Base-by-base conservation (phyloP, 23 red algal genomes). In the Cyanidiococcus yangmingshanensis region DNA sequence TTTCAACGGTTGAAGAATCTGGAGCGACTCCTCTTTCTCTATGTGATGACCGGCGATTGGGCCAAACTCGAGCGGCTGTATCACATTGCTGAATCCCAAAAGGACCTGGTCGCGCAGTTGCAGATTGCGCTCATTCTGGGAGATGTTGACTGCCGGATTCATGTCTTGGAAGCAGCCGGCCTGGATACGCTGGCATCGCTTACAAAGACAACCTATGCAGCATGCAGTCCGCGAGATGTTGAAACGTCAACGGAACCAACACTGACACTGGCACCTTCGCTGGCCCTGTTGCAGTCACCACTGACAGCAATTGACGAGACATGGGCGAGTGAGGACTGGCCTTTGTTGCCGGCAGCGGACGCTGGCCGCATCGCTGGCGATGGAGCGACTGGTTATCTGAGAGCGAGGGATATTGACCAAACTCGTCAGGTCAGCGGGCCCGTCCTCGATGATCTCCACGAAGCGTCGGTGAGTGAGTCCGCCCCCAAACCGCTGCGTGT, bases 11-110 rank as follows among this genome's bases (percentile, higher is more conserved):
- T 85, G 15, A 90, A 91, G 80, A 85, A 91, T 50, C 59, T 98
- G 40, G 86, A 98, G 39, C 76, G 85, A 40, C 57, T 98, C 36
- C 77, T 87, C 2, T 91, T 98, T 54, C 76, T 98, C 50, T 98
- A 98, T 57, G 94, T 98, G 0, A 51, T 98, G 39, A 89, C 87
- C 1, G 94, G 94, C 18, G 82, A 98, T 80, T 83, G 88, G 88
- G 94, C 90, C 15, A 98, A 91, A 84, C 63, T 92, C 71, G 41
- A 80, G 34, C 90, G 91, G 38, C 82, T 92, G 26, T 84, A 75
- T 33, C 83, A 91, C 59, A 92, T 98, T 79, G 94, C 94, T 38
- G 88, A 91, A 21, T 50, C 79, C 51, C 85, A 85, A 37, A 76
- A 88, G 41, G 81, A 91, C 38, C 58, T 86, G 29, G 82, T 83